Percentiles rank a stretch among this genome's conserved stretches.
Conservation (phyloP, 257 asterid genomes). For the Solanum pinnatisectum region DNA sequence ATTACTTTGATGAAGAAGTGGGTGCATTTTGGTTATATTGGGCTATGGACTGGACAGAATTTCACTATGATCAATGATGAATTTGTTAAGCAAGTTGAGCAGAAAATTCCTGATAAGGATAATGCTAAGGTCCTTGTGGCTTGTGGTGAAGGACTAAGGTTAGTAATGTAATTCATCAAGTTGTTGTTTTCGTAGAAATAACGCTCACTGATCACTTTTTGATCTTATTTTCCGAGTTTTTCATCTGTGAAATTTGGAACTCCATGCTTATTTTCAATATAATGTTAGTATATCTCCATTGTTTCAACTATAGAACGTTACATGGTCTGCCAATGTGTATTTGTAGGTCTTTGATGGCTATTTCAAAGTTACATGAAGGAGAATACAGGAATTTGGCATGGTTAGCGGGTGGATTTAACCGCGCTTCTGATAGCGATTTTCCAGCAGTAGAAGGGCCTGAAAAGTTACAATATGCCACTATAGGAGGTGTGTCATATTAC, state of each 20-base stretch:
- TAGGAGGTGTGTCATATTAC: slow-evolving; percentile 78
- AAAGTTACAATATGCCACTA: slow-evolving; percentile 76
- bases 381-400: slow-evolving; percentile 86
- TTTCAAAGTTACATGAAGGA: slow-evolving; percentile 36
- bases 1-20: slow-evolving; percentile 73
- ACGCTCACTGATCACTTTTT: not conserved
- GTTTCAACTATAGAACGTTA: not conserved
- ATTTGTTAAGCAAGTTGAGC: slow-evolving; percentile 49
- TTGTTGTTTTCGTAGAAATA: not conserved
- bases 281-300: not conserved
- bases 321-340: not conserved
- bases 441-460: slow-evolving; percentile 63
- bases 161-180: not conserved
- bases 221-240: not conserved
- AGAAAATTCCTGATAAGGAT: slow-evolving; percentile 50
- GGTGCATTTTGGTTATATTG: slow-evolving; percentile 94
- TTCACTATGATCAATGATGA: slow-evolving; percentile 63
- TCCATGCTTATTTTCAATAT: not conserved
- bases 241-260: not conserved
- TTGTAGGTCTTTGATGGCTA: slow-evolving; percentile 70
- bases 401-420: slow-evolving; percentile 77
- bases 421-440: slow-evolving; percentile 44
- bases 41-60: slow-evolving; percentile 88
- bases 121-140: slow-evolving; percentile 66
- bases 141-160: slow-evolving; percentile 94